A percentile compares a stretch with the other conserved stretches of the same genome.
Conservation (phyloP, 2,329 filamentous ascomycete genomes). For the Chrysoporthe puriensis region DNA sequence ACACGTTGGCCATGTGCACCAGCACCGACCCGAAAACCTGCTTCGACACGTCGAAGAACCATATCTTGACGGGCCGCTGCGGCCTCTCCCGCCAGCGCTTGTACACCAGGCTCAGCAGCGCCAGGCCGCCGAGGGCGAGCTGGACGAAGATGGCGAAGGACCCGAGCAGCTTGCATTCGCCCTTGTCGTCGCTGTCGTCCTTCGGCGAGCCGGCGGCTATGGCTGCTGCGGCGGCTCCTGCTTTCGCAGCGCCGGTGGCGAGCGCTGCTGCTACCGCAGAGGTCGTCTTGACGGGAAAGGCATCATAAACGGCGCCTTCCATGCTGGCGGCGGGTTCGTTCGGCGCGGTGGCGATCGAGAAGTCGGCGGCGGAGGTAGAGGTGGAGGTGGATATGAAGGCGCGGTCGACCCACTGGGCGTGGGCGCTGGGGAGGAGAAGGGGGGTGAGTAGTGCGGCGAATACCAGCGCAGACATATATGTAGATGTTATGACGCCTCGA, state of each 20-base stretch:
- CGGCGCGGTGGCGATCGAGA: slow-evolving; percentile 25
- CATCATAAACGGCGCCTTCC: slow-evolving; percentile 16
- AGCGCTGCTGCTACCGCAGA: slow-evolving; percentile 15
- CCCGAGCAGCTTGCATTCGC: slow-evolving; percentile 85
- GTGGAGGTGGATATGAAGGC: slow-evolving; percentile 13
- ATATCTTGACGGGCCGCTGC: slow-evolving; percentile 91
- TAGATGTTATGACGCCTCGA: not conserved
- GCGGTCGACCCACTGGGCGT: slow-evolving; percentile 13
- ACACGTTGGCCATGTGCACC: slow-evolving; percentile 88
- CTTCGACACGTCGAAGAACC: slow-evolving; percentile 97
- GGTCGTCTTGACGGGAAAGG: slow-evolving; percentile 8
- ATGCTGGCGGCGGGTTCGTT: slow-evolving; percentile 15
- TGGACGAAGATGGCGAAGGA: slow-evolving; percentile 92
- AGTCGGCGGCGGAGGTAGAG: slow-evolving; percentile 13
- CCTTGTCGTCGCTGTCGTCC: slow-evolving; percentile 53
- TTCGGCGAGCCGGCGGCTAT: slow-evolving; percentile 23
- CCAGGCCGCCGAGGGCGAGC: slow-evolving; percentile 79
- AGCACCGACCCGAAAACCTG: slow-evolving; percentile 93
- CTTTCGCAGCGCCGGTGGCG: slow-evolving; percentile 11
- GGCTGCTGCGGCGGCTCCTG: slow-evolving; percentile 12
- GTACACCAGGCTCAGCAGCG: slow-evolving; percentile 83
- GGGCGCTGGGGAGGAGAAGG: slow-evolving; percentile 7
- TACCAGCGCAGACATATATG: slow-evolving; percentile 19
- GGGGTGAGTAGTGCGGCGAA: slow-evolving; percentile 13
- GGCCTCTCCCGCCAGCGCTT: slow-evolving; percentile 93